Percentiles rank a stretch among this genome's conserved stretches.
These are phyloP conservation scores for Chrysanthemum lavandulifolium DNA, from an alignment of 129 eudicot genomes.

Conservation along the genomic window DNA sequence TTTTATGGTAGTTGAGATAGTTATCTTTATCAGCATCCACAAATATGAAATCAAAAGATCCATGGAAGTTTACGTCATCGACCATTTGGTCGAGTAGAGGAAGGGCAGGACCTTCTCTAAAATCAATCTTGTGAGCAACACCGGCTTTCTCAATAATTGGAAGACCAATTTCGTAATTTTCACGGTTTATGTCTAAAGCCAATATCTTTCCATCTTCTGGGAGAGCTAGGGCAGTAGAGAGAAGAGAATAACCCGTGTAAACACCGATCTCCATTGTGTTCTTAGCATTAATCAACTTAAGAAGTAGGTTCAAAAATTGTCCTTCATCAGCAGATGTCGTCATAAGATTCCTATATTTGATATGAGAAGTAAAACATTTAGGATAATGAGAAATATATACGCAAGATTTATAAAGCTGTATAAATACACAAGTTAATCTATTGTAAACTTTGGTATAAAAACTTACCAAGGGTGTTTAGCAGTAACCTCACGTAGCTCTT, in stretches of 20 bases:
- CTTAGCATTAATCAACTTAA: conserved; percentile 47
- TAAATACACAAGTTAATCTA: no score
- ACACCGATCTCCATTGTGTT: conserved; percentile 46
- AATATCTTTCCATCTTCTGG: conserved; percentile 46
- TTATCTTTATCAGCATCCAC: conserved; percentile 37
- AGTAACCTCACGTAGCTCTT: conserved; percentile 44
- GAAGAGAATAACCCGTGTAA: conserved; percentile 51
- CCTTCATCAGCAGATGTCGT: conserved; percentile 66
- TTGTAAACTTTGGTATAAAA: no score
- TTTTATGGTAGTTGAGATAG: conserved; percentile 29
- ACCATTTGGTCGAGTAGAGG: conserved; percentile 29
- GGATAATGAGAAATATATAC: conserved; percentile 20
- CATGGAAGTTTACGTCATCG: conserved; percentile 22
- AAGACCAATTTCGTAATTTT: conserved; percentile 25
- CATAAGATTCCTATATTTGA: conserved; percentile 42
- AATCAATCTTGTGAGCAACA: conserved; percentile 27
- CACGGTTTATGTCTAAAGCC: conserved; percentile 22
- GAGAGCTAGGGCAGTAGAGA: conserved; percentile 52
- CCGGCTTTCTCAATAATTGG: conserved; percentile 24
- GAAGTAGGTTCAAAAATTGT: conserved; percentile 46
- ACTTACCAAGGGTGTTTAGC: conserved; percentile 49
- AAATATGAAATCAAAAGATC: conserved; percentile 31
- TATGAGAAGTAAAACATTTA: neutral
- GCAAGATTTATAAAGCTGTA: neutral
- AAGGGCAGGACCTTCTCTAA: conserved; percentile 27